These are phyloP conservation scores for Rhododendron griersonianum DNA, from an alignment of 148 eudicot species.

Conservation along the genomic window DNA sequence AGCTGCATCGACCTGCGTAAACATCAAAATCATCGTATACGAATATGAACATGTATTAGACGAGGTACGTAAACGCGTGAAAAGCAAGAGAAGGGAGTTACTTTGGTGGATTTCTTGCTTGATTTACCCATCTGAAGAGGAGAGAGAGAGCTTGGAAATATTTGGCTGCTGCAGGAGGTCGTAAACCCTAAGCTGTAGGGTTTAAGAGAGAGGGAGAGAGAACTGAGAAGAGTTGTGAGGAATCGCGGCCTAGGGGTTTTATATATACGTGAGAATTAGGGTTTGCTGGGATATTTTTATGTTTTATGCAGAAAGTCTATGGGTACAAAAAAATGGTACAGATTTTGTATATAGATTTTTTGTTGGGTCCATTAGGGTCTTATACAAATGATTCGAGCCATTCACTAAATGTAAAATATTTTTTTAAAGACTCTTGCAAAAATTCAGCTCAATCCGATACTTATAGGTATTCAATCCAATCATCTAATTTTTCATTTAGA, in stretches of 20 bases:
- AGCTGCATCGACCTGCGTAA: conserved; percentile 44
- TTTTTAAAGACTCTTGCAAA: no score
- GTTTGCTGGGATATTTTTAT: background rate
- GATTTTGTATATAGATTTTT: no score
- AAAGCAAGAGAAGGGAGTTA: conserved; percentile 1
- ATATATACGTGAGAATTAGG: conserved; percentile 11
- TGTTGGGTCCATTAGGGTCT: no score
- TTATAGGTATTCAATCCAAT: no score
- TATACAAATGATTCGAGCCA: no score
- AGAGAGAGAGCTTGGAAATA: background rate
- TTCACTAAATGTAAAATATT: no score
- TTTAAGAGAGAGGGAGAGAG: background rate
- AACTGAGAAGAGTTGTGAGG: background rate
- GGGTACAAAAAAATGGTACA: no score
- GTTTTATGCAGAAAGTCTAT: no score
- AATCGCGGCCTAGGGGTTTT: background rate
- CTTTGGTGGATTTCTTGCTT: conserved; percentile 42
- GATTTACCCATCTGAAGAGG: conserved; percentile 39
- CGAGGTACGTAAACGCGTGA: background rate
- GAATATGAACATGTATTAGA: background rate
- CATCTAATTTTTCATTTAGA: no score
- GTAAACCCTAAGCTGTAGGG: conserved; percentile 18
- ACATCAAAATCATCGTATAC: conserved; percentile 2
- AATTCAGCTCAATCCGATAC: no score
- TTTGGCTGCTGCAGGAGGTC: background rate